phyloP scores from a whole-genome alignment of 108 stramenopile genomes.

The Discostella pseudostelligera region DNA sequence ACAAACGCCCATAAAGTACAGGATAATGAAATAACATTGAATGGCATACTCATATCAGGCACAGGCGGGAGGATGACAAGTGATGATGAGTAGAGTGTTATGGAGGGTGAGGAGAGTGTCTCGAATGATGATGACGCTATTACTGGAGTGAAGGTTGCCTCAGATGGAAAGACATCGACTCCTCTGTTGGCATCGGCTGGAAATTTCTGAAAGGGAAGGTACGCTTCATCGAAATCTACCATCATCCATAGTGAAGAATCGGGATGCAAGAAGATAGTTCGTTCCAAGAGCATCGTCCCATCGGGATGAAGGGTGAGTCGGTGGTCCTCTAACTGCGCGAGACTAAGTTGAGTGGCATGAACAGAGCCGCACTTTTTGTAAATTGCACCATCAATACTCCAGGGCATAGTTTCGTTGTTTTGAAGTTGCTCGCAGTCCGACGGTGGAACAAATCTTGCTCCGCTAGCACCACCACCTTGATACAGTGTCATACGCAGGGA shows the following conservation, averaged over 20 bases:
- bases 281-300: constrained; percentile 35
- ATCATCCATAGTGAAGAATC: constrained; percentile 55
- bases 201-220: constrained; percentile 72
- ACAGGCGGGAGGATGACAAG: constrained; percentile 74
- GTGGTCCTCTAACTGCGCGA: constrained; percentile 30
- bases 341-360: constrained; percentile 3
- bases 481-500: constrained; percentile 38
- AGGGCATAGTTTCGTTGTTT: constrained; percentile 5
- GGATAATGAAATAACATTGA: constrained; percentile 89
- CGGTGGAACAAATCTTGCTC: constrained; percentile 25
- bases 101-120: constrained; percentile 3
- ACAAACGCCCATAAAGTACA: constrained; percentile 88
- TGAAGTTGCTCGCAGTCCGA: constrained; percentile 2
- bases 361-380: constrained; percentile 6
- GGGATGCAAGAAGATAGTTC: constrained; percentile 19
- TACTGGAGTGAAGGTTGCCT: constrained; percentile 44
- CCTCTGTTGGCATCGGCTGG: constrained; percentile 86
- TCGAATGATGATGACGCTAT: not conserved
- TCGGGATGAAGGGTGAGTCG: constrained; percentile 27
- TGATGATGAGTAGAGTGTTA: constrained; percentile 60
- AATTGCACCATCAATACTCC: not conserved
- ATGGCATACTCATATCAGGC: constrained; percentile 95
- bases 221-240: constrained; percentile 68
- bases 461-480: constrained; percentile 40
- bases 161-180: constrained; percentile 63